Evolutionary conservation across 306 rosid genomes (phyloP).

Genomic region (Adenanthera pavonina): DNA sequence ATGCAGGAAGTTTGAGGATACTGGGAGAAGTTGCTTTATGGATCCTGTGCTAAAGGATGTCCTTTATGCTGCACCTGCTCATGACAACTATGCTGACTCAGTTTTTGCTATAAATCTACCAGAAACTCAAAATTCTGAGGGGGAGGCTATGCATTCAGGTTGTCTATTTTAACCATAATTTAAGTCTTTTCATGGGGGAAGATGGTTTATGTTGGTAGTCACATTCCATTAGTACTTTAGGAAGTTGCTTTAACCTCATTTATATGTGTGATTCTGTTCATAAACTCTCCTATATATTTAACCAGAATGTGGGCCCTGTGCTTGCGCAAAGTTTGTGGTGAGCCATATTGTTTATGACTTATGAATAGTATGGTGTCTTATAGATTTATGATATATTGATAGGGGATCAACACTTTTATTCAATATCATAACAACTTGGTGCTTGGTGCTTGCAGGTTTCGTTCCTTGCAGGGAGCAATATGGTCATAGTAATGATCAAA

Average conservation of each 20-base stretch:
- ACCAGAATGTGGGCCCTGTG: no score
- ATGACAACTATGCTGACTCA: constrained; percentile 45
- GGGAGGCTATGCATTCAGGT: constrained; percentile 56
- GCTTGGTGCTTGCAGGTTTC: constrained; percentile 63
- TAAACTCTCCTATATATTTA: not conserved
- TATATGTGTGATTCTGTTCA: constrained; percentile 2
- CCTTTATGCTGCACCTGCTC: constrained; percentile 55
- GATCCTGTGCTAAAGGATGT: constrained; percentile 67
- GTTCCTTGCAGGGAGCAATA: constrained; percentile 48
- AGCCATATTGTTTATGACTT: no score
- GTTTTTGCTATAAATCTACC: constrained; percentile 41
- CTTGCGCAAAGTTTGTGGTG: no score
- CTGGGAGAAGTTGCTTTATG: constrained; percentile 73
- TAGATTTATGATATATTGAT: not conserved
- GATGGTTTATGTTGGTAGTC: constrained; percentile 30
- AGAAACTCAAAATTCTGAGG: constrained; percentile 41
- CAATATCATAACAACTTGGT: constrained; percentile 13
- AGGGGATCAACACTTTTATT: not conserved
- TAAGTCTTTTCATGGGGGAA: constrained; percentile 24
- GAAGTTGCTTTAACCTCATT: constrained; percentile 27
- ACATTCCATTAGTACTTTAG: not conserved
- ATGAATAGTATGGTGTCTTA: no score
- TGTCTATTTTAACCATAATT: constrained; percentile 24
- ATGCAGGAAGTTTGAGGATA: constrained; percentile 69
- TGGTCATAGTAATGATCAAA: constrained; percentile 41